Evolutionary conservation across 2,329 filamentous ascomycete species (phyloP).

Genomic region (Colletotrichum australisinense): DNA sequence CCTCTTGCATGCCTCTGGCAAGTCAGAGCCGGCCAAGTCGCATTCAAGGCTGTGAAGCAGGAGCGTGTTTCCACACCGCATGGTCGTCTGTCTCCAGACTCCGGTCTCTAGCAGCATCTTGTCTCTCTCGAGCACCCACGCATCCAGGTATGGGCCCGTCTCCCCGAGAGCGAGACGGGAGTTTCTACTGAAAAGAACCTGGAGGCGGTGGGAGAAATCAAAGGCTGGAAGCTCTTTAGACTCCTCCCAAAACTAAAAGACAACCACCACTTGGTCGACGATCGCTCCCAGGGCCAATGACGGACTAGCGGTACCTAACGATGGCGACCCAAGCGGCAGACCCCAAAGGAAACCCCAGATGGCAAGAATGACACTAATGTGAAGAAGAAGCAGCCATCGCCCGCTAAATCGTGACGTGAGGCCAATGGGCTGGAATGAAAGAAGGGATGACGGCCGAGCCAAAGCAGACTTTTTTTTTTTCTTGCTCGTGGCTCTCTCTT

Average conservation of each 20-base stretch:
- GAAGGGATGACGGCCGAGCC: constrained; percentile 19
- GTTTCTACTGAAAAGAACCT: background rate
- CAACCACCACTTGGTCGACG: background rate
- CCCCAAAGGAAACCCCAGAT: constrained; percentile 15
- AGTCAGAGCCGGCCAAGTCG: constrained; percentile 36
- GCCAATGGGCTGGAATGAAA: background rate
- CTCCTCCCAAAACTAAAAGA: background rate
- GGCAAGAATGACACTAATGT: constrained; percentile 12
- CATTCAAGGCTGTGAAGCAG: constrained; percentile 3
- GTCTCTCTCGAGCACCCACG: background rate
- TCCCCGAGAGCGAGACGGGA: background rate
- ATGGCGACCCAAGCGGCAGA: background rate
- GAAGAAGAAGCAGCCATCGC: constrained; percentile 7
- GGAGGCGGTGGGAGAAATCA: constrained; percentile 17
- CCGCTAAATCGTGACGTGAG: constrained; percentile 22
- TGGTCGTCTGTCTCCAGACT: constrained; percentile 3
- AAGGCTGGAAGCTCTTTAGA: too few relatives aligned
- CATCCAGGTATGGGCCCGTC: background rate
- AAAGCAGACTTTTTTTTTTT: background rate
- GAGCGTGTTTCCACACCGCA: constrained; percentile 24
- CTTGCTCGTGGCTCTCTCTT: background rate
- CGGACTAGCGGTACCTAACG: background rate
- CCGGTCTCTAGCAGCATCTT: background rate
- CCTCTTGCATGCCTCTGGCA: constrained; percentile 32
- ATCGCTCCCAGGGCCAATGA: constrained; percentile 1